These are phyloP conservation scores for Penicillium sp. DNA, from an alignment of 2,329 filamentous ascomycete genomes.

Conservation along the genomic window DNA sequence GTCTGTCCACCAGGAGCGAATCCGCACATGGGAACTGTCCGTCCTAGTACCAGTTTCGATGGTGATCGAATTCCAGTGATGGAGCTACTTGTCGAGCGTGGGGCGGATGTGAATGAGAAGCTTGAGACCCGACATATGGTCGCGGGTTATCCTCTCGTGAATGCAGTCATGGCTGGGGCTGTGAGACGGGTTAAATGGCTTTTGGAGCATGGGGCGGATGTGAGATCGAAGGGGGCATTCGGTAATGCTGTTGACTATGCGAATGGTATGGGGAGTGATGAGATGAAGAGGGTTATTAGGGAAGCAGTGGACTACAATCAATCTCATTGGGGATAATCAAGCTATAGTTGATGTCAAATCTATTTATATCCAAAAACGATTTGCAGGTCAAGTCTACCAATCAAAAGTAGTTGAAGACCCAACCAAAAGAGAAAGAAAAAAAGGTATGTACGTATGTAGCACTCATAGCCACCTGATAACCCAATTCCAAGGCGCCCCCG, in stretches of 20 bases:
- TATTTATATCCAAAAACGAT: background rate
- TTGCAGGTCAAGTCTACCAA: background rate
- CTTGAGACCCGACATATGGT: background rate
- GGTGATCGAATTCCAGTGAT: background rate
- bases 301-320: background rate
- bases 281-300: background rate
- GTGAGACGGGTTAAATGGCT: background rate
- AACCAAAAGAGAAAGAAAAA: background rate
- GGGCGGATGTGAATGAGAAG: background rate
- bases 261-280: background rate
- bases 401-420: background rate
- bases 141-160: background rate
- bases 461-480: constrained; percentile 5
- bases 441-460: constrained; percentile 6
- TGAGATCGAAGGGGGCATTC: background rate
- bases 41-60: background rate
- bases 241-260: background rate
- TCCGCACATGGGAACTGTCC: background rate
- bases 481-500: constrained; percentile 2
- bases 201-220: background rate
- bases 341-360: too few species aligned
- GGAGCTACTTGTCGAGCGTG: background rate
- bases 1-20: background rate
- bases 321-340: too few species aligned
- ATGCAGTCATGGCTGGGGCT: background rate